Evolutionary conservation across 306 rosid genomes (phyloP).

Genomic region (Herpetospermum pedunculosum): DNA sequence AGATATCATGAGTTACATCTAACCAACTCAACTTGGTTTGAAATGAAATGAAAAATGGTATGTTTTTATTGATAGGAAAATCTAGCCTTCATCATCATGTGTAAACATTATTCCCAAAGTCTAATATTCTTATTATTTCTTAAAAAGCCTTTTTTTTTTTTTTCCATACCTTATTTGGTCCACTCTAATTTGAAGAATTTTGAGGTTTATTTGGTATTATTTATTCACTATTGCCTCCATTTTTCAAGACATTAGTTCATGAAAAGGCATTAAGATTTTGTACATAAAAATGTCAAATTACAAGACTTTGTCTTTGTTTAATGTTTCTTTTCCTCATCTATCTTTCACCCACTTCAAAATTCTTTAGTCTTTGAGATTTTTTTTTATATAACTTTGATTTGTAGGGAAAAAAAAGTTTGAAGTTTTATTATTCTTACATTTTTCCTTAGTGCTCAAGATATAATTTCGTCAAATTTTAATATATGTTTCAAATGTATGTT

Average conservation of each 20-base stretch:
- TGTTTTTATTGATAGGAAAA: background rate
- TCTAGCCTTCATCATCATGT: background rate
- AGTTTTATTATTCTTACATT: background rate
- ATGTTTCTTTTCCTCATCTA: background rate
- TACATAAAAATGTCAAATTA: background rate
- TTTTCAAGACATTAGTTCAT: background rate
- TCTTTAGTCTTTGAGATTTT: background rate
- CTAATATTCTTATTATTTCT: background rate
- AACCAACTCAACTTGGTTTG: background rate
- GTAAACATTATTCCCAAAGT: background rate
- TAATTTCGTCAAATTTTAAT: no score
- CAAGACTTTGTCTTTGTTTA: background rate
- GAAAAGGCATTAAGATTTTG: background rate
- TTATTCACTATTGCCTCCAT: background rate
- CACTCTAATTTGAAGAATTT: background rate
- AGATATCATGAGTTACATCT: background rate
- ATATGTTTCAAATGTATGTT: background rate
- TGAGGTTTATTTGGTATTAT: background rate
- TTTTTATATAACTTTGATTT: background rate
- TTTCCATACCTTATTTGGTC: background rate
- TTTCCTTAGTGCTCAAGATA: background rate
- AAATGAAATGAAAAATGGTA: background rate
- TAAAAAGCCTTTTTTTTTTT: background rate
- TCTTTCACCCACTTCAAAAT: background rate
- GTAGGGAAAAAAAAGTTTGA: background rate